Base-by-base conservation (phyloP, 75 land plant species). In the Adiantum capillusveneris region DNA sequence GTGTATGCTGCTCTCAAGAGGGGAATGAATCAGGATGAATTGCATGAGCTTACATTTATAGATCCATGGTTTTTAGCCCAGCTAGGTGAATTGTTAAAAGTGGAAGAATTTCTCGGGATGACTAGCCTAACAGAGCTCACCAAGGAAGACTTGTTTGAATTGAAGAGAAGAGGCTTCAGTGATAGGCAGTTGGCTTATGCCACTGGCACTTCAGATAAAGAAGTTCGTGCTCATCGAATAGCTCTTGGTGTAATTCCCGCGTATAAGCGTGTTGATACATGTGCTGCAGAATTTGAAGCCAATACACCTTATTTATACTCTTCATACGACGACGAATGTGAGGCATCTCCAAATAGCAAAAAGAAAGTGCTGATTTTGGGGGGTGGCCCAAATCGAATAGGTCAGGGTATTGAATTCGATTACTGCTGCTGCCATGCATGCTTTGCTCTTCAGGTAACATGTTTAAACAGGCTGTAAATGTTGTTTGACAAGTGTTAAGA, bases 231-330 rank as follows among this genome's bases (percentile, higher is more conserved):
- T 11, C 86, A 62, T 63, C 68, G 99, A 11, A 28, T 90, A 17
- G 70, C 82, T 44, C 58, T 90, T 28, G 97, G 99, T 64, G 84
- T 95, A n/a, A 55, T 63, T 25, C 99, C 97, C 36, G 63, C 84
- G 26, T 95, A 84, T 60, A 95, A 95, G 60, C 71, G 97, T 42
- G 99, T 95, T 58, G 99, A 95, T 64, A 95, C 99, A 20, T 95
- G 99, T 87, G 99, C 97, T 44, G 99, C 99, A 37, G 99, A 95
- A 57, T 95, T 95, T 74, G 99, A 95, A 60, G 99, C 99, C 13
- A 69, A 95, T 58, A 95, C 99, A 39, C 99, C 99, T 14, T 95
- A 90, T 54, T 74, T 95, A 89, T 95, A 95, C 56, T 95, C 99
- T 5, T 90, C 92, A 6, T 95, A 95, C 74, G 99, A 90, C 21